These are phyloP conservation scores for Aspergillus hiratsukae DNA, from an alignment of 2,329 filamentous ascomycete species.

Conservation along the genomic window DNA sequence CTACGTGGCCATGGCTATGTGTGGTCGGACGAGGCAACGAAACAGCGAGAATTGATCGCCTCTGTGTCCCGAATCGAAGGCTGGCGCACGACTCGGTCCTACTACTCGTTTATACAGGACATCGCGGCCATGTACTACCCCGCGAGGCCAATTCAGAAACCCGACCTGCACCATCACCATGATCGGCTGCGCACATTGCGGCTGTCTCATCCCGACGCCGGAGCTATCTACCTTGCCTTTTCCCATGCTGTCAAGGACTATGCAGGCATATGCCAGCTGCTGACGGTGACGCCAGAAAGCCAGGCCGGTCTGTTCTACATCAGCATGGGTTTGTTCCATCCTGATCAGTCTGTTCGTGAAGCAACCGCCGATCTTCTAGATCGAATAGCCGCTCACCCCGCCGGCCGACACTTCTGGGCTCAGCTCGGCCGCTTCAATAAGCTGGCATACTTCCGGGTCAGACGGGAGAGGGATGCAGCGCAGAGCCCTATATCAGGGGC, in stretches of 20 bases:
- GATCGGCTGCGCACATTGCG: constrained; percentile 82
- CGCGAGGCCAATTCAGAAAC: constrained; percentile 36
- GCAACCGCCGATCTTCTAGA: constrained; percentile 76
- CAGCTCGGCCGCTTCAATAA: constrained; percentile 83
- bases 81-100: constrained; percentile 92
- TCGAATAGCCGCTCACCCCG: constrained; percentile 78
- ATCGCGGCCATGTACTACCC: constrained; percentile 37
- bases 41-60: constrained; percentile 80
- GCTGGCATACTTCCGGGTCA: constrained; percentile 74
- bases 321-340: constrained; percentile 86
- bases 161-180: constrained; percentile 84
- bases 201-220: constrained; percentile 68
- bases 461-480: constrained; percentile 53
- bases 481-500: constrained; percentile 21
- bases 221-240: constrained; percentile 80
- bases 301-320: constrained; percentile 89
- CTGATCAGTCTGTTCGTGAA: constrained; percentile 71
- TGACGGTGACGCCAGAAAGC: constrained; percentile 77
- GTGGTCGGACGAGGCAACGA: constrained; percentile 78
- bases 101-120: constrained; percentile 88
- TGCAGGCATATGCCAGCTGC: constrained; percentile 77
- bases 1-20: constrained; percentile 87
- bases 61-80: constrained; percentile 93
- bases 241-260: constrained; percentile 71
- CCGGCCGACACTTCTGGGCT: constrained; percentile 89